Percentiles rank a stretch among this genome's conserved stretches.
Evolutionary conservation across 805 yeast genomes (phyloP).

Genomic region (Diddensiella transvaalensis): DNA sequence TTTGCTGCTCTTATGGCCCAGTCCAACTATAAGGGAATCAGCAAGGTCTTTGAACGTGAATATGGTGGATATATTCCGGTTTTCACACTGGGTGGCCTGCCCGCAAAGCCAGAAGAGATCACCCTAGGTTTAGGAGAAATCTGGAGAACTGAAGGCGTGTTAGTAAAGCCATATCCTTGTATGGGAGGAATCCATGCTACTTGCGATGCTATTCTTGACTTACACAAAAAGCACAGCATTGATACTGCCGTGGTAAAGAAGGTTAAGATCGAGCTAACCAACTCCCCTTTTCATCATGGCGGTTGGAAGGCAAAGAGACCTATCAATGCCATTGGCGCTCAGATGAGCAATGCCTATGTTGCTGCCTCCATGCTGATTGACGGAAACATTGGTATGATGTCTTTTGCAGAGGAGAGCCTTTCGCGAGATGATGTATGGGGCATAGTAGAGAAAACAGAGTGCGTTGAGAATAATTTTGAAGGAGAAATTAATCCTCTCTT

Average conservation of each 20-base stretch:
- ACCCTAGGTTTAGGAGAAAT: constrained; percentile 1
- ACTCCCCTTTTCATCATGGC: constrained; percentile 11
- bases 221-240: constrained; percentile 12
- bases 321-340: constrained; percentile 16
- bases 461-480: constrained; percentile 8
- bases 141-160: constrained; percentile 11
- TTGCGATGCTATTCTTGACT: constrained; percentile 6
- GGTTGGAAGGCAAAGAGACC: constrained; percentile 11
- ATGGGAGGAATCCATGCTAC: constrained; percentile 20
- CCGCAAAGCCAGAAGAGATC: constrained; percentile 1
- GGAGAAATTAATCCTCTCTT: constrained; percentile 1
- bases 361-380: constrained; percentile 17
- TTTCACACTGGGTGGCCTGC: constrained; percentile 3
- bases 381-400: constrained; percentile 7
- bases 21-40: constrained; percentile 12
- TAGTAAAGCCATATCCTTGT: constrained; percentile 16
- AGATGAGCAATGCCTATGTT: constrained; percentile 14
- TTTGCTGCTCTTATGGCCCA: constrained; percentile 15
- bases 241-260: constrained; percentile 2
- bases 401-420: constrained; percentile 10
- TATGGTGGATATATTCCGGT: constrained; percentile 13
- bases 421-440: constrained; percentile 13
- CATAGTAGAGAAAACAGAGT: constrained; percentile 11
- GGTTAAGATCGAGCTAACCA: constrained; percentile 14
- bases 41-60: constrained; percentile 10